These are phyloP conservation scores for Strobilomyces dryophilus DNA, from an alignment of 768 basidiomycete genomes.

Conservation along the genomic window DNA sequence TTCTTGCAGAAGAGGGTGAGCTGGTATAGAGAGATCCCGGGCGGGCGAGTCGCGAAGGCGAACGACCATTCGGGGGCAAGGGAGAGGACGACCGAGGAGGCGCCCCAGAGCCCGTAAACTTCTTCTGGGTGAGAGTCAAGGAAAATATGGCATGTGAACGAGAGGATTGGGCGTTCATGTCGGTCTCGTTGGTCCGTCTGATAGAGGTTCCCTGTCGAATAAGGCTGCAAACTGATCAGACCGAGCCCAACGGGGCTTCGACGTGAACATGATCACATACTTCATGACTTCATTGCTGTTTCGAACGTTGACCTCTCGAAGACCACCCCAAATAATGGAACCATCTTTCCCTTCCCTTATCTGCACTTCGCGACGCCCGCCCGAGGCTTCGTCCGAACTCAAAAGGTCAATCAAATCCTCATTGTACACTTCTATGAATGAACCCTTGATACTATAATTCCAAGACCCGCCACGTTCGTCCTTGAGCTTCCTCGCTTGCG, in stretches of 20 bases:
- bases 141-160: constrained; percentile 99
- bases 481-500: constrained; percentile 68
- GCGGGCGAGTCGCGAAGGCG: constrained; percentile 72
- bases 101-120: constrained; percentile 63
- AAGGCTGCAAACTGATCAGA: constrained; percentile 48
- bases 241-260: constrained; percentile 9
- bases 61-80: constrained; percentile 67
- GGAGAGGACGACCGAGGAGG: constrained; percentile 78
- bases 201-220: constrained; percentile 88
- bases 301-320: constrained; percentile 87
- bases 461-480: constrained; percentile 71
- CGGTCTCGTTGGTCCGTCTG: constrained; percentile 92
- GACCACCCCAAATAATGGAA: constrained; percentile 94
- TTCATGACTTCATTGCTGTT: constrained; percentile 88
- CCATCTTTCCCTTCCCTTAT: constrained; percentile 98
- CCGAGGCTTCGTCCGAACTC: constrained; percentile 61
- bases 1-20: constrained; percentile 35
- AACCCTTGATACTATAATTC: constrained; percentile 80
- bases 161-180: constrained; percentile 98
- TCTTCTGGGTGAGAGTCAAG: constrained; percentile 88
- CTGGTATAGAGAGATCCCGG: constrained; percentile 72
- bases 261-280: constrained; percentile 42
- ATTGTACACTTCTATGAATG: constrained; percentile 98
- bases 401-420: constrained; percentile 97
- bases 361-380: constrained; percentile 79